phyloP scores from a whole-genome alignment of 1,284 basidiomycete species.

The Filobasidium uniguttulatum region DNA sequence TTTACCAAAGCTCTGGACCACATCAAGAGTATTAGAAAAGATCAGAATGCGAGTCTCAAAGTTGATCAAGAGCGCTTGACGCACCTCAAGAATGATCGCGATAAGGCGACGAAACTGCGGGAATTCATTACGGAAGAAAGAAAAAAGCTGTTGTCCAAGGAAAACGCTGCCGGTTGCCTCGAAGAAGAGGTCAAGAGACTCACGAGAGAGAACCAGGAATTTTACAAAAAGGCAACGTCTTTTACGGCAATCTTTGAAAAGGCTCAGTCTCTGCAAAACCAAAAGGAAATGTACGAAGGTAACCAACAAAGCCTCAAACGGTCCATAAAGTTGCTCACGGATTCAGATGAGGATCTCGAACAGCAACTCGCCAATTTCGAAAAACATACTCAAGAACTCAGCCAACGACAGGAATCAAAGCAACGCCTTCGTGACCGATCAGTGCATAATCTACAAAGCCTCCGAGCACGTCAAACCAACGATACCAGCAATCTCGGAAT shows the following conservation, averaged over 20 bases:
- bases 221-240: slow-evolving; percentile 67
- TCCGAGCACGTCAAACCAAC: slow-evolving; percentile 13
- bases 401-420: slow-evolving; percentile 24
- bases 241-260: slow-evolving; percentile 72
- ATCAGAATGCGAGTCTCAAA: slow-evolving; percentile 78
- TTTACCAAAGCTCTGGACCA: slow-evolving; percentile 94
- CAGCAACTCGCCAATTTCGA: slow-evolving; percentile 59
- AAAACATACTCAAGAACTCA: slow-evolving; percentile 22
- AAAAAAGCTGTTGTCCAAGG: slow-evolving; percentile 5
- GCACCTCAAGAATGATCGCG: slow-evolving; percentile 67
- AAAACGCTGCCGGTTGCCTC: slow-evolving; percentile 28
- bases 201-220: slow-evolving; percentile 60
- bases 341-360: slow-evolving; percentile 60
- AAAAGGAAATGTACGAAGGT: slow-evolving; percentile 51
- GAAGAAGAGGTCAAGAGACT: slow-evolving; percentile 52
- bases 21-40: slow-evolving; percentile 80
- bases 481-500: slow-evolving; percentile 22
- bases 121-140: slow-evolving; percentile 9
- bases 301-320: slow-evolving; percentile 49
- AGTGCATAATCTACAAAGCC: slow-evolving; percentile 24
- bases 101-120: slow-evolving; percentile 53
- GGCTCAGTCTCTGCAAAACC: slow-evolving; percentile 53
- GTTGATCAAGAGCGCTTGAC: slow-evolving; percentile 80
- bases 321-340: slow-evolving; percentile 54
- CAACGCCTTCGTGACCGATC: slow-evolving; percentile 26